Base-by-base conservation (phyloP, 2,329 filamentous ascomycete species). In the Alternaria gansuensis region DNA sequence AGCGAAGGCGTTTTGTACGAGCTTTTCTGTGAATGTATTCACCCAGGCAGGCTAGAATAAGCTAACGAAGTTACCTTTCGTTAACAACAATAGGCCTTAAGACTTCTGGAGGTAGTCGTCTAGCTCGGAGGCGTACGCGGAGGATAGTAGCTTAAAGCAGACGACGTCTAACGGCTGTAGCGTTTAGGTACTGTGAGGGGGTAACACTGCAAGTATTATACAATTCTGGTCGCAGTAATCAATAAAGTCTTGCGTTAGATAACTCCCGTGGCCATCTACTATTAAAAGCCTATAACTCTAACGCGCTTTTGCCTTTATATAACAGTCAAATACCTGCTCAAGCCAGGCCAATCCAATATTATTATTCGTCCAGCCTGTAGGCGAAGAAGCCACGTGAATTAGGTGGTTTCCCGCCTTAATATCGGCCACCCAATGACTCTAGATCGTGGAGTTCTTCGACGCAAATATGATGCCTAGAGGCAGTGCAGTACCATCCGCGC, bases 201-300 rank as follows among this genome's bases (percentile, higher is more conserved):
- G 54, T 40, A 40, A 57, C 17, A 57, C 51, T 11, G 33, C 24
- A n/a, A 57, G n/a, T 6, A 57, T 26, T 24, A 63, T 65, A 51
- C 54, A 49, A 23, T 63, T 44, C 7, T 55, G 7, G 37, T 63
- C 49, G 40, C 55, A 65, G 28, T 63, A 65, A 3, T 56, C 28
- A 24, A 63, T 58, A 49, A 59, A 65, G 23, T 51, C 37, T 17
- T 11, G 3, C 7, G 39, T 24, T 9, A 41, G 39, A 7, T 41
- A 9, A 17, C 5, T n/a, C 14, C 13, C 4, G 5, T 36, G 5
- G 2, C 33, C 4, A 36, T 36, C 33, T 7, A 36, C 13, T 2
- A 36, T 36, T 7, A 36, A 14, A 5, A 36, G 14, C 14, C 33
- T 4, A 6, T 36, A 34, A 11, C 33, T 34, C 14, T 17, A 2